Conservation (phyloP, 2,329 filamentous ascomycete species). For the Fusarium floridanum region DNA sequence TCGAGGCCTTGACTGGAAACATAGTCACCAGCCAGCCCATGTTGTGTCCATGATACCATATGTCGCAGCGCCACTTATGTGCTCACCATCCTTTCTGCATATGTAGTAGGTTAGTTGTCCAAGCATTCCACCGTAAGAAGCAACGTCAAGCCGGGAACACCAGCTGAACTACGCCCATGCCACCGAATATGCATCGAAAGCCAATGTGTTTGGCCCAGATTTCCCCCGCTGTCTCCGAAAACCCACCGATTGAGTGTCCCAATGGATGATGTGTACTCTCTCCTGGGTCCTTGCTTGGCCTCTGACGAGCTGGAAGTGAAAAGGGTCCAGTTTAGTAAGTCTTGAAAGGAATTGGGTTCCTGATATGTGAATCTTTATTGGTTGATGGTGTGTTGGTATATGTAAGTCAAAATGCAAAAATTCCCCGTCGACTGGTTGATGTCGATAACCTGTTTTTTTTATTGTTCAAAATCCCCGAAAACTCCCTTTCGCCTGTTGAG, state of each 20-base stretch:
- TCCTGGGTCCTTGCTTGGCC: not conserved
- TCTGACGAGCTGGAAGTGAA: not conserved
- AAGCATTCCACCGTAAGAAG: not conserved
- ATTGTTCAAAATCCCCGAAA: conserved; percentile 30
- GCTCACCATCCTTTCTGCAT: not conserved
- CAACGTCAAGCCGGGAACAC: not conserved
- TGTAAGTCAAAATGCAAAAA: conserved; percentile 23
- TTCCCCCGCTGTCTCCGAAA: not conserved
- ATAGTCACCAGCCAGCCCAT: not conserved
- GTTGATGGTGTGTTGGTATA: conserved; percentile 27
- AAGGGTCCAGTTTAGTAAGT: not conserved
- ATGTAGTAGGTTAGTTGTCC: not conserved
- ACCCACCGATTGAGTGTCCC: not conserved
- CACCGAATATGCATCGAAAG: not conserved
- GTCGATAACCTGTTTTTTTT: conserved; percentile 36
- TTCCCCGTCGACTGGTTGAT: conserved; percentile 26
- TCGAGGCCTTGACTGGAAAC: no score
- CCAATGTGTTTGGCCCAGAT: not conserved
- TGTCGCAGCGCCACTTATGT: not conserved
- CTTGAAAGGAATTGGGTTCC: not conserved
- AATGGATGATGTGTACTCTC: no score
- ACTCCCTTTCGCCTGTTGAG: conserved; percentile 47
- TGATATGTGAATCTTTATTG: conserved; percentile 25
- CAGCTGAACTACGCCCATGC: not conserved
- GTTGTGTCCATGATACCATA: not conserved